Percentiles rank a stretch among this genome's conserved stretches.
phyloP scores from a whole-genome alignment of 192 early-diverging fungal genomes.

The Gaertneriomyces semiglobifer region DNA sequence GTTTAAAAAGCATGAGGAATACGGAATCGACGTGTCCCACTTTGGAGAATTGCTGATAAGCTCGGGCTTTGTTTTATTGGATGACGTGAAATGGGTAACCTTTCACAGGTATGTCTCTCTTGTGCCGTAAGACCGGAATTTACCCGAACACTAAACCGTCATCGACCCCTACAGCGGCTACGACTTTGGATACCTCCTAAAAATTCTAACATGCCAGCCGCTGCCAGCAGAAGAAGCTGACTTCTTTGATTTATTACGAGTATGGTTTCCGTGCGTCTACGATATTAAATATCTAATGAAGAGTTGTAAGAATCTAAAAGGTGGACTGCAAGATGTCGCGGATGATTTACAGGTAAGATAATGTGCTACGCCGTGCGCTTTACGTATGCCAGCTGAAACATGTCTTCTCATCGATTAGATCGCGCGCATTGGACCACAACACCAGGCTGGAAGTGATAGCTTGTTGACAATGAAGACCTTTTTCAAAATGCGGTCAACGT shows the following conservation, averaged over 20 bases:
- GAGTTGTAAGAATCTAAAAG: constrained; percentile 92
- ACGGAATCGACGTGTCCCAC: constrained; percentile 89
- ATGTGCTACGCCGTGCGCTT: background rate
- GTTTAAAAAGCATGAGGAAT: constrained; percentile 94
- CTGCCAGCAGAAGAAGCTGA: constrained; percentile 91
- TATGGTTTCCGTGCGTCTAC: constrained; percentile 97
- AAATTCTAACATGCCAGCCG: constrained; percentile 85
- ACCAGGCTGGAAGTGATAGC: constrained; percentile 98
- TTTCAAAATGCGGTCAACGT: constrained; percentile 95
- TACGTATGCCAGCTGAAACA: constrained; percentile 38
- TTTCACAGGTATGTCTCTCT: constrained; percentile 77
- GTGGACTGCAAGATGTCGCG: constrained; percentile 96
- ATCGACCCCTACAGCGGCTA: constrained; percentile 61
- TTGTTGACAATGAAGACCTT: constrained; percentile 95
- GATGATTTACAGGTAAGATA: constrained; percentile 82
- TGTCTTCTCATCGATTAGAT: constrained; percentile 48
- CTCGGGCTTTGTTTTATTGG: constrained; percentile 91
- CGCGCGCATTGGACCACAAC: constrained; percentile 90
- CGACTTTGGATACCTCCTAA: constrained; percentile 98
- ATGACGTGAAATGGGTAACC: constrained; percentile 96
- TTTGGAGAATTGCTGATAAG: constrained; percentile 97
- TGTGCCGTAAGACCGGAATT: background rate
- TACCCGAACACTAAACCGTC: background rate
- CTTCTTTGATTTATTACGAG: constrained; percentile 87
- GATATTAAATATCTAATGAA: constrained; percentile 99